These are phyloP conservation scores for Liquidambar formosana DNA, from an alignment of 164 flowering plant species.

Conservation along the genomic window DNA sequence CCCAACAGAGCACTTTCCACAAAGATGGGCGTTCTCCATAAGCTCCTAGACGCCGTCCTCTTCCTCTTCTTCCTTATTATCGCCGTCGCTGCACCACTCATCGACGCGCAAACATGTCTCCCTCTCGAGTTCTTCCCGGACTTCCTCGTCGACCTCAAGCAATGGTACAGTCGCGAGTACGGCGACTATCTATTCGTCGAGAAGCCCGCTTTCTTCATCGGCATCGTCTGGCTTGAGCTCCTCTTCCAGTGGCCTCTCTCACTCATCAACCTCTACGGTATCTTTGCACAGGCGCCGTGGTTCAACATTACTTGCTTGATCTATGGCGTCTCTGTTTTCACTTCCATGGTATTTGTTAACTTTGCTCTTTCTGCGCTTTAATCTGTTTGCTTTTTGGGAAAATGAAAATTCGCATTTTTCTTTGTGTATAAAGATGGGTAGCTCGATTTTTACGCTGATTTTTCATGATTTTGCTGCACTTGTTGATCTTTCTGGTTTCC, in stretches of 20 bases:
- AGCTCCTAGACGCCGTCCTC: constrained; percentile 41
- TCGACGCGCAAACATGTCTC: constrained; percentile 58
- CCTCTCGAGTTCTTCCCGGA: constrained; percentile 47
- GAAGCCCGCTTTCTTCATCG: constrained; percentile 70
- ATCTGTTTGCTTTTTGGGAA: not conserved
- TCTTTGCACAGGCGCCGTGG: constrained; percentile 50
- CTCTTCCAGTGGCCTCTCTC: constrained; percentile 73
- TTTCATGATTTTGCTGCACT: too few relatives aligned
- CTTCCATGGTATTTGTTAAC: constrained; percentile 48
- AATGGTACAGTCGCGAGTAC: constrained; percentile 40
- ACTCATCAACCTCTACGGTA: constrained; percentile 48
- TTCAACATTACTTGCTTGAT: constrained; percentile 59
- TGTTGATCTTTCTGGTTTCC: too few relatives aligned
- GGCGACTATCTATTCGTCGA: constrained; percentile 59
- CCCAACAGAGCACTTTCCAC: too few relatives aligned
- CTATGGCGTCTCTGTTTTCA: constrained; percentile 56
- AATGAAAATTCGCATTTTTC: not conserved
- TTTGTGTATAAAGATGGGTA: too few relatives aligned
- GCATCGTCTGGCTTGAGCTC: constrained; percentile 59
- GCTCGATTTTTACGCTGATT: too few relatives aligned
- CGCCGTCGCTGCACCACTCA: constrained; percentile 46
- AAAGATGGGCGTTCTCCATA: constrained; percentile 36
- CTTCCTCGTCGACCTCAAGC: constrained; percentile 41
- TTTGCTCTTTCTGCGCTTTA: not conserved
- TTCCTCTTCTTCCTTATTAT: constrained; percentile 53